Conservation (phyloP, 2,329 filamentous ascomycete genomes). For the Arthrobotrys entomopaga region DNA sequence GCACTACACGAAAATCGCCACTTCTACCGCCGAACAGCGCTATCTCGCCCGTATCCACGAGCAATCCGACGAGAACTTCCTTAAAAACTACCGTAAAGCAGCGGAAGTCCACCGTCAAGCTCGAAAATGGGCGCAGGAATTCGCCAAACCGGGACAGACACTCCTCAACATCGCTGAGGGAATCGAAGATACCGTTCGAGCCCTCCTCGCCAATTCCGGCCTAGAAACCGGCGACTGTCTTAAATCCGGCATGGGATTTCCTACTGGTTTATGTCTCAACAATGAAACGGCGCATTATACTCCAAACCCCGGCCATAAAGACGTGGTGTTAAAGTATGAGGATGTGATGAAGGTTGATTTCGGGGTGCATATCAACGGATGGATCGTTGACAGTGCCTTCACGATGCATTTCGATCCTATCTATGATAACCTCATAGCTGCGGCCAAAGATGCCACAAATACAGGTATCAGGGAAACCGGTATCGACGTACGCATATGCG, state of each 20-base stretch:
- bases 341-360: constrained; percentile 79
- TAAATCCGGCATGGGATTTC: constrained; percentile 82
- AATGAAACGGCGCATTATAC: constrained; percentile 87
- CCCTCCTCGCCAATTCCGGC: constrained; percentile 78
- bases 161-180: constrained; percentile 82
- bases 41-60: constrained; percentile 79
- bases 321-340: constrained; percentile 69
- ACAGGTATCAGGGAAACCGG: constrained; percentile 87
- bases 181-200: constrained; percentile 83
- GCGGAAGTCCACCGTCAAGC: constrained; percentile 88
- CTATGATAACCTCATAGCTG: constrained; percentile 74
- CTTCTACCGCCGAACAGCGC: constrained; percentile 85
- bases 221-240: constrained; percentile 81
- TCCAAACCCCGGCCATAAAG: constrained; percentile 86
- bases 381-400: constrained; percentile 77
- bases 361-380: constrained; percentile 75
- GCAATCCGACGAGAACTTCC: constrained; percentile 77
- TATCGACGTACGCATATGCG: constrained; percentile 87
- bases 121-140: constrained; percentile 80
- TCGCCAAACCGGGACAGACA: constrained; percentile 76
- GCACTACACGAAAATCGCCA: constrained; percentile 72
- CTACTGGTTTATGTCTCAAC: constrained; percentile 83
- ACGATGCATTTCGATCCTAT: constrained; percentile 75
- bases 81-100: constrained; percentile 82
- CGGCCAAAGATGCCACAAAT: constrained; percentile 75